Evolutionary conservation across 441 rosid species (phyloP), one percentile per base, ranked within the genome.

Genomic region (Lepidium campestre): DNA sequence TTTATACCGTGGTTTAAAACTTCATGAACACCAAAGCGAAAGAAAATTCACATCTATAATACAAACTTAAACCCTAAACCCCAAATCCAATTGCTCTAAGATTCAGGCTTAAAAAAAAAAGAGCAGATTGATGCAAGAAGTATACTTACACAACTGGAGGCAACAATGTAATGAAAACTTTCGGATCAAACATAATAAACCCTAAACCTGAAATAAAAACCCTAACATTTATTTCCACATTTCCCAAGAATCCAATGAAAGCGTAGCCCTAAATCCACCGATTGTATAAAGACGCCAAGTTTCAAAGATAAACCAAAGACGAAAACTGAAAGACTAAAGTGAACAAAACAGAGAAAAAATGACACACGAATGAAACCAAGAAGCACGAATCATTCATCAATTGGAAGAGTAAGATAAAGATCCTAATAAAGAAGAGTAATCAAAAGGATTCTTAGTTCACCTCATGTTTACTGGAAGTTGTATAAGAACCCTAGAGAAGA

Each of bases 391-490:
- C 41, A 58, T 49, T 65, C 41, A 58, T 23, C 25, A 36, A 37
- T 35, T 18, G 13, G 63, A 73, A 60, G 56, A 18, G 27, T n/a
- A 10, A 5, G 27, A 31, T 7, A 34, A 44, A 42, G 71, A 72
- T 23, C 57, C 15, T 4, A n/a, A 18, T 3, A 11, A 25, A 29
- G 0, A 13, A 20, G 17, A 29, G 27, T 0, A 3, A 49, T 48
- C 4, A 23, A 23, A 23, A 57, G 34, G 59, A 57, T 15, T 36
- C 1, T 8, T 11, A 11, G 3, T 31, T 57, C 27, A 64, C 75
- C 75, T 72, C 75, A 72, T 72, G 71, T 22, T 72, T 49, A 58
- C 62, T 57, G 47, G 45, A 65, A 31, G 32, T 37, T 64, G 70
- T n/a, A 71, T 50, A 64, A 47, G 60, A 71, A 48, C 71, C 55